phyloP scores from a whole-genome alignment of 345 rosid species.

The Eucalyptus marginata region DNA sequence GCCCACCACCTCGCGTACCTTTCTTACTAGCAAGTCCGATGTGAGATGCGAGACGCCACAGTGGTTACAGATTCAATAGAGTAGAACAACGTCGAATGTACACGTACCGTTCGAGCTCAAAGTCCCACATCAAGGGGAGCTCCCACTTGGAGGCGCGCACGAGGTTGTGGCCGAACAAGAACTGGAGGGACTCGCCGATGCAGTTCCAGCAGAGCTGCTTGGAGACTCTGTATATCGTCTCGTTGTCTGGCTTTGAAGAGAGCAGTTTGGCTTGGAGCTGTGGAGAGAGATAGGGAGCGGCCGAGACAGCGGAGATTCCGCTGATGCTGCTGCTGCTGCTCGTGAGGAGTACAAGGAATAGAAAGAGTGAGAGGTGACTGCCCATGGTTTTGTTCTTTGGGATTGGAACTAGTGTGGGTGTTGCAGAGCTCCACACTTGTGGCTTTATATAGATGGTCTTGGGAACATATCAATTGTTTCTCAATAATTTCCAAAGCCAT shows the following conservation, averaged over 20 bases:
- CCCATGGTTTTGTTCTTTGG: neutral
- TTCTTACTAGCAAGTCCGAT: slow-evolving; percentile 34
- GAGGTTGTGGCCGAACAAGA: slow-evolving; percentile 57
- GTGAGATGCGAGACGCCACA: slow-evolving; percentile 22
- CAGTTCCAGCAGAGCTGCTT: slow-evolving; percentile 63
- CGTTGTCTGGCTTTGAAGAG: slow-evolving; percentile 2
- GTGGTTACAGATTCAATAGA: neutral
- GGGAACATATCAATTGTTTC: neutral
- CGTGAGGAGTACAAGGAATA: neutral
- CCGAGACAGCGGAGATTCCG: neutral
- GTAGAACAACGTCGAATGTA: neutral
- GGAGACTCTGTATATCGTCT: slow-evolving; percentile 30
- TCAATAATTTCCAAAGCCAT: neutral
- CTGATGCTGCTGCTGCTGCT: neutral
- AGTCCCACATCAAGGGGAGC: slow-evolving; percentile 65
- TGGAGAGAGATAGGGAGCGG: neutral
- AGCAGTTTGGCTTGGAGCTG: neutral
- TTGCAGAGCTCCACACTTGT: neutral
- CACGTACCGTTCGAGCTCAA: slow-evolving; percentile 57
- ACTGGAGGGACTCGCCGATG: slow-evolving; percentile 56
- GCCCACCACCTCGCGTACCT: slow-evolving; percentile 33
- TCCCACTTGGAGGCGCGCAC: slow-evolving; percentile 59
- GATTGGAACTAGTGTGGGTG: neutral
- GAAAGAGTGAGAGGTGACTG: neutral
- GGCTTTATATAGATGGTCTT: neutral